phyloP scores from a whole-genome alignment of 768 basidiomycete genomes.

The Boletus rex-veris region DNA sequence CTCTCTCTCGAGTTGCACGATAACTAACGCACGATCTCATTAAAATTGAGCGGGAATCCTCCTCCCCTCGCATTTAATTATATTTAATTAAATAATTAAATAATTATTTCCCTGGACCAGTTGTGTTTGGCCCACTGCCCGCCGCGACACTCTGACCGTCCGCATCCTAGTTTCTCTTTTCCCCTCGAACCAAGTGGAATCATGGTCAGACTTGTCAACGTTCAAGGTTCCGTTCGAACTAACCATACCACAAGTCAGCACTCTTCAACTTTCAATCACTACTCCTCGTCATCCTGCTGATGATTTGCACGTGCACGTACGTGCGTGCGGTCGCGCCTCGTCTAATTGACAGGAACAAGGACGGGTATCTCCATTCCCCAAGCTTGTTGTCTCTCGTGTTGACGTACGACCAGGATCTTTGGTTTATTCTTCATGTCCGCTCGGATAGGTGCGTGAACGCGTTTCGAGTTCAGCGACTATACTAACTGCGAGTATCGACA shows the following conservation, averaged over 20 bases:
- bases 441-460: constrained; percentile 71
- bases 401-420: constrained; percentile 57
- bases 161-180: no score
- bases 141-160: no score
- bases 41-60: no score
- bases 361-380: constrained; percentile 59
- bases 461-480: background rate
- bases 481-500: constrained; percentile 28
- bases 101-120: no score
- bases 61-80: no score
- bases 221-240: background rate
- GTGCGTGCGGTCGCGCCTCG: constrained; percentile 86
- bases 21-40: no score
- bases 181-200: background rate
- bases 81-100: no score
- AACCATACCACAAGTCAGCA: constrained; percentile 60
- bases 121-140: no score
- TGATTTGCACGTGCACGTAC: constrained; percentile 98
- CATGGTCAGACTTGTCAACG: constrained; percentile 16
- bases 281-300: constrained; percentile 85
- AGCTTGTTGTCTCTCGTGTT: background rate
- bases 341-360: constrained; percentile 88
- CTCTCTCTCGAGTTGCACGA: no score
- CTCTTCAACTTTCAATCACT: constrained; percentile 98
- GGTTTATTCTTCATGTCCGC: constrained; percentile 96